Evolutionary conservation across 176 grass and related monocot genomes (phyloP), one percentile per base, ranked within the genome.

Genomic region (Tuctoria greenei): DNA sequence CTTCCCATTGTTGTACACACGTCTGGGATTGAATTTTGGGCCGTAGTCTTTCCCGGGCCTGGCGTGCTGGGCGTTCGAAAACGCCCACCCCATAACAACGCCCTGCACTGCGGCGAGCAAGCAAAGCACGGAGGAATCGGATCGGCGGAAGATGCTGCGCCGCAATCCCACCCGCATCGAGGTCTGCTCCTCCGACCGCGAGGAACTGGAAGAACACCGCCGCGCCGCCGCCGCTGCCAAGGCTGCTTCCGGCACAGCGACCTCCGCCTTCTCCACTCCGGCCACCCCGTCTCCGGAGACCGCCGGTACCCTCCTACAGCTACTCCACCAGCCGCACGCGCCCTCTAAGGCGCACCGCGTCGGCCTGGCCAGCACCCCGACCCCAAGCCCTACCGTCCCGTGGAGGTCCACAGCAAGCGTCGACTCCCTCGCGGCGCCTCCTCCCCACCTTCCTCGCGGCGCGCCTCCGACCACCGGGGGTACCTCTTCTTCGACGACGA

Each of bases 111-210:
- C 14, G 45, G 45, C 45, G 45, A 47, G 14, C 45, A 4, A 47
- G 45, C 44, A 13, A 46, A 46, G 44, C 44, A 68, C 24, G 12
- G 15, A 17, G 21, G 44, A 1, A n/a, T n/a, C n/a, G 0, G 25
- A 55, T 20, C 2, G 15, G 44, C 14, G 14, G 45, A 47, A 47
- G 37, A 74, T 73, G 71, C 23, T 60, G 71, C 54, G 71, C 37
- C 71, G 7, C 54, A 1, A 60, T n/a, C 71, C 71, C 37, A 74
- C 71, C 71, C 54, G 71, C 37, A 43, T 74, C 21, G 71, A 59
- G 54, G 4, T 74, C 21, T 7, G 37, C 55, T 21, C 0, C 4
- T 42, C 23, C 38, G 72, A 74, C 54, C 55, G 55, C 37, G 55
- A 60, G 0, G 72, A 74, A 38, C 72, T 74, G 38, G 8, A 31